These are phyloP conservation scores for Hemisphaericaspora subhashii DNA, from an alignment of 1,139 yeast genomes.

Conservation along the genomic window DNA sequence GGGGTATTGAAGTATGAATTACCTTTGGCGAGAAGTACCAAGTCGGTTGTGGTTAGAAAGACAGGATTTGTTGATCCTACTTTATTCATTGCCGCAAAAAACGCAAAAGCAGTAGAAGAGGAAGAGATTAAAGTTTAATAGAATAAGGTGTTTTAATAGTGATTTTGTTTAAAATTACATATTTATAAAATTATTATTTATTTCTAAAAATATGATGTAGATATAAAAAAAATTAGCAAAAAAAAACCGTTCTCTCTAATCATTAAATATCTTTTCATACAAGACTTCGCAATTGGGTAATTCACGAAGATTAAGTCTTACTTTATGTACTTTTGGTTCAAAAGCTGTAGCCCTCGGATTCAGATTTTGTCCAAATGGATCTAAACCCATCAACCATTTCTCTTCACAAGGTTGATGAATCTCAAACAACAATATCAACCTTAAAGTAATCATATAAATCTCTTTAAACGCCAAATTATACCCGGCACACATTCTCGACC, in stretches of 20 bases:
- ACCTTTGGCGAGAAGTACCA: slow-evolving; percentile 58
- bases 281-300: slow-evolving; percentile 23
- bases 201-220: slow-evolving; percentile 1
- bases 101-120: slow-evolving; percentile 1
- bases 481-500: slow-evolving; percentile 71
- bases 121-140: slow-evolving; percentile 5
- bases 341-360: slow-evolving; percentile 58
- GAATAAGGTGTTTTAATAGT: neutral
- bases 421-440: slow-evolving; percentile 34
- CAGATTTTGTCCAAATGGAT: slow-evolving; percentile 50
- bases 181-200: neutral
- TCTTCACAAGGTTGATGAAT: slow-evolving; percentile 40
- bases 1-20: slow-evolving; percentile 80
- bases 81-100: slow-evolving; percentile 8
- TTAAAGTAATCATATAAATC: slow-evolving; percentile 45
- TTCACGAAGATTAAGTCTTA: slow-evolving; percentile 28
- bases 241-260: slow-evolving; percentile 1
- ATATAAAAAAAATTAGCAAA: neutral
- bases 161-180: slow-evolving; percentile 1
- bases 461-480: slow-evolving; percentile 61
- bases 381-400: slow-evolving; percentile 36
- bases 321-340: slow-evolving; percentile 51
- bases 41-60: slow-evolving; percentile 64
- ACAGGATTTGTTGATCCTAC: slow-evolving; percentile 60
- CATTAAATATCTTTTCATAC: slow-evolving; percentile 16